phyloP scores from a whole-genome alignment of 2,329 filamentous ascomycete species.

The Aspergillus fructus region DNA sequence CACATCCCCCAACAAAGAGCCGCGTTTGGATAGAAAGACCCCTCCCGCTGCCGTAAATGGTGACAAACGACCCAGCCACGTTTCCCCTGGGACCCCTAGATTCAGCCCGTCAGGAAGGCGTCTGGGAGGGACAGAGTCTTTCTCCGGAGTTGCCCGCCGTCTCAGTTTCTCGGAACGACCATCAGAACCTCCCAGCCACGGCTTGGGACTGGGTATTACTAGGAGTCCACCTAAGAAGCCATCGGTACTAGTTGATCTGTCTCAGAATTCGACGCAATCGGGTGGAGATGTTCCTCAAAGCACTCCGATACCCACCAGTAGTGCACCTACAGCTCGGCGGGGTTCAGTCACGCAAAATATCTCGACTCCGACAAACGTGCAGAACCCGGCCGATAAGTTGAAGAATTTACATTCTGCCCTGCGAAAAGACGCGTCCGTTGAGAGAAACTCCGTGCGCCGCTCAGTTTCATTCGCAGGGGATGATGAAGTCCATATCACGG shows the following conservation, averaged over 20 bases:
- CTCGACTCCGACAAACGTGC: slow-evolving; percentile 14
- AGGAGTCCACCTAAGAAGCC: slow-evolving; percentile 25
- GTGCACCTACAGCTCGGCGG: slow-evolving; percentile 6
- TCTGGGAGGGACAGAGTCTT: slow-evolving; percentile 19
- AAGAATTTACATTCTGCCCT: slow-evolving; percentile 23
- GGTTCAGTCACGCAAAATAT: slow-evolving; percentile 9
- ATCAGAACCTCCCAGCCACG: slow-evolving; percentile 11
- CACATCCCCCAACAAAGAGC: slow-evolving; percentile 23
- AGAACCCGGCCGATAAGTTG: slow-evolving; percentile 17
- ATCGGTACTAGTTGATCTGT: slow-evolving; percentile 1
- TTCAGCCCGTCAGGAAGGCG: slow-evolving; percentile 17
- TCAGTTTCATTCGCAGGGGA: slow-evolving; percentile 29
- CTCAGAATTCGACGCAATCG: slow-evolving; percentile 10
- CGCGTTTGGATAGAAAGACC: slow-evolving; percentile 20
- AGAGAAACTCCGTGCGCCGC: slow-evolving; percentile 16
- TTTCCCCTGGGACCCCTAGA: slow-evolving; percentile 3
- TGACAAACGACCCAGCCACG: not conserved
- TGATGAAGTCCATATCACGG: slow-evolving; percentile 15
- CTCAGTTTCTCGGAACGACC: slow-evolving; percentile 16
- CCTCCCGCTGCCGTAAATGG: slow-evolving; percentile 4
- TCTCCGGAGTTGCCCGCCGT: slow-evolving; percentile 20
- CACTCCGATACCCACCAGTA: slow-evolving; percentile 13
- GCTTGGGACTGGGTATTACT: slow-evolving; percentile 30
- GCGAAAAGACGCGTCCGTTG: slow-evolving; percentile 23
- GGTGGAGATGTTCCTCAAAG: not conserved